Evolutionary conservation across 306 rosid species (phyloP), one percentile per base, ranked within the genome.

Genomic region (Vigna angularis): DNA sequence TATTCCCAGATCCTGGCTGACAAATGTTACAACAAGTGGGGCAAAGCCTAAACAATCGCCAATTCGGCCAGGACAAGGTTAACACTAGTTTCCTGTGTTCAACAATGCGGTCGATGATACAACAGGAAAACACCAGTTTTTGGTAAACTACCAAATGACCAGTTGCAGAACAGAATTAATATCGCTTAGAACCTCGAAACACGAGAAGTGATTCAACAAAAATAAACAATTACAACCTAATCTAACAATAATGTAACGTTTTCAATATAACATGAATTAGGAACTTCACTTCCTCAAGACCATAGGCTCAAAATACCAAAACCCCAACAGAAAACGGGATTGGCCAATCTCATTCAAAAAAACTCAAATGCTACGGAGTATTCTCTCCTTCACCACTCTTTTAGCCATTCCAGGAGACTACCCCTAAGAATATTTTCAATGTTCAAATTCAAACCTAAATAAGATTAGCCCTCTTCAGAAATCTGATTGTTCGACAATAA

Each of bases 391-490:
- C 66, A 53, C 22, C 57, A 65, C 75, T 66, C 74, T 59, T 9
- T 75, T 74, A 50, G 36, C 68, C 82, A 65, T 49, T 49, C 42
- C 84, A 44, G 12, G 88, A 77, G 81, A 82, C 67, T 84, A 84
- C 58, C 73, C 84, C 44, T 73, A 66, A 70, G 65, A 66, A 72
- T 36, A 74, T 24, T 75, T 71, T 81, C 65, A 72, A 74, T 26
- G 78, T 77, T 81, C 69, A 75, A 66, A 64, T 77, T 81, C 69
- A 75, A 70, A 64, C 66, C 87, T 88, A 93, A 81, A 91, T 87
- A 76, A 93, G 93, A 84, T 93, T 87, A 81, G 98, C 89, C 79
- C 87, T 82, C 90, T 89, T 93, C 65, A 93, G 79, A 83, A 91
- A 87, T 81, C 98, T 90, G 82, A 93, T 85, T 75, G 89, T 69